Conservation (phyloP, 495 filamentous ascomycete species). For the Penicillium antarcticum region DNA sequence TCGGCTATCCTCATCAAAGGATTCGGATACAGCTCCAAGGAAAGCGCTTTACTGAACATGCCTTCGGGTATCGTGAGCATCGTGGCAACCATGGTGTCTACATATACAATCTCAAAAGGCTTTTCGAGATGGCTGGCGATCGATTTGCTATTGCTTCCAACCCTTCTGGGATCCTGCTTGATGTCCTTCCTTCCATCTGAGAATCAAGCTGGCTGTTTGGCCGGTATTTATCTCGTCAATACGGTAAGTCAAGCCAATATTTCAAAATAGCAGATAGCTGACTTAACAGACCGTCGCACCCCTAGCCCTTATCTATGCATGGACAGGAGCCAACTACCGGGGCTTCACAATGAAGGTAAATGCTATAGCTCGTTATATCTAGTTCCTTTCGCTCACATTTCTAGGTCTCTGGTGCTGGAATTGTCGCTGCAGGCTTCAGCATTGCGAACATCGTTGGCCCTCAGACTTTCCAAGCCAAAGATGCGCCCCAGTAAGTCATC, state of each 20-base stretch:
- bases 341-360: slow-evolving; percentile 44
- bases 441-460: slow-evolving; percentile 59
- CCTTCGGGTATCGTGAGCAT: slow-evolving; percentile 60
- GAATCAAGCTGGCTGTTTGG: slow-evolving; percentile 48
- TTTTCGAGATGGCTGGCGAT: slow-evolving; percentile 48
- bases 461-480: slow-evolving; percentile 51
- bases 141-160: slow-evolving; percentile 33
- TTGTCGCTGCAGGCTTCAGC: slow-evolving; percentile 45
- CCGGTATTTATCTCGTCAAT: slow-evolving; percentile 63
- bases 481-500: slow-evolving; percentile 39
- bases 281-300: slow-evolving; percentile 28
- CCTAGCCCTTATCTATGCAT: slow-evolving; percentile 40
- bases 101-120: slow-evolving; percentile 34
- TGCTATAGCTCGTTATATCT: background rate
- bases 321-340: slow-evolving; percentile 41
- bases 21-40: slow-evolving; percentile 40
- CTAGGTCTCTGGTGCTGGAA: slow-evolving; percentile 25
- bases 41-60: slow-evolving; percentile 59
- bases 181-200: slow-evolving; percentile 53
- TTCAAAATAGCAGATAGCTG: background rate
- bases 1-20: slow-evolving; percentile 43
- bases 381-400: background rate
- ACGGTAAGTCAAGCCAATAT: slow-evolving; percentile 20
- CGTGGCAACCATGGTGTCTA: slow-evolving; percentile 48
- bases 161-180: slow-evolving; percentile 51